phyloP scores from a whole-genome alignment of 305 asterid genomes.

The Petunia hybrid region DNA sequence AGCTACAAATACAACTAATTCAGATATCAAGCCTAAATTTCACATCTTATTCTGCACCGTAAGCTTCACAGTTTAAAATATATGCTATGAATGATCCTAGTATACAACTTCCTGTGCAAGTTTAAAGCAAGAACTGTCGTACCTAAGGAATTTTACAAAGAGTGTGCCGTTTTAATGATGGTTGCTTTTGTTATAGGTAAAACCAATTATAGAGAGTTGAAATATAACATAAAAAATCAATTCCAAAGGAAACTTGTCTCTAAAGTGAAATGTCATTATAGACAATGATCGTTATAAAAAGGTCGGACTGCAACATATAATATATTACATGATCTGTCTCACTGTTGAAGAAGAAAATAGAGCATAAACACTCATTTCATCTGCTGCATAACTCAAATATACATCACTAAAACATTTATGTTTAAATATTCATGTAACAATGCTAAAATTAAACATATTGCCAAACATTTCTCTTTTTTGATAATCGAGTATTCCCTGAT shows the following conservation, averaged over 20 bases:
- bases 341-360: slow-evolving; percentile 3
- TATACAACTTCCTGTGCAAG: slow-evolving; percentile 16
- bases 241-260: too few species aligned
- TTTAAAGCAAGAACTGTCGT: slow-evolving; percentile 17
- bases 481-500: too few species aligned
- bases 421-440: neutral
- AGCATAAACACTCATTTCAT: neutral
- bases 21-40: neutral
- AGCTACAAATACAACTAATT: neutral
- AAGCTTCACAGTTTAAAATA: slow-evolving; percentile 5
- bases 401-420: neutral
- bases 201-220: too few species aligned
- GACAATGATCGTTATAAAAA: too few species aligned
- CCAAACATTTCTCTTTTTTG: neutral
- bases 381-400: neutral
- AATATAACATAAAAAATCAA: too few species aligned
- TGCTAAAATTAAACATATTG: neutral
- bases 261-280: too few species aligned
- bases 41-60: slow-evolving; percentile 27
- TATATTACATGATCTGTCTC: neutral
- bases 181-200: too few species aligned
- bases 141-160: too few species aligned
- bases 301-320: too few species aligned
- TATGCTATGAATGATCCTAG: neutral
- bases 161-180: too few species aligned